Conservation (phyloP, 371 early-diverging fungal species). For the Mucor racemosus region DNA sequence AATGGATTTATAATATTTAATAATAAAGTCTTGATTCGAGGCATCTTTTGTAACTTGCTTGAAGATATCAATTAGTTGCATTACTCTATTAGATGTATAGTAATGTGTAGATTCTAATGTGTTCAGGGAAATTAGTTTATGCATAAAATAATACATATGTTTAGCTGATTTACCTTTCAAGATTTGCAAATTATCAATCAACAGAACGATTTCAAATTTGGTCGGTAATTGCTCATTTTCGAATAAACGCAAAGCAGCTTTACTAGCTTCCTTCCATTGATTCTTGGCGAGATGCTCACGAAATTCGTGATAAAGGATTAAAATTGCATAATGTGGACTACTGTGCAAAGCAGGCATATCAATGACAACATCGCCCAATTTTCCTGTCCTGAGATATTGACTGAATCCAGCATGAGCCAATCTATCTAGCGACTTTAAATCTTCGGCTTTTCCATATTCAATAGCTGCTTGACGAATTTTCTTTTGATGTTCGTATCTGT, state of each 20-base stretch:
- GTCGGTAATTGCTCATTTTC: slow-evolving; percentile 11
- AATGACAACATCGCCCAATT: slow-evolving; percentile 18
- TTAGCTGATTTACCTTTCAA: slow-evolving; percentile 13
- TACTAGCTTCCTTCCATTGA: slow-evolving; percentile 16
- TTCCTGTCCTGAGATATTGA: slow-evolving; percentile 28
- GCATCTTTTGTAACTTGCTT: neutral
- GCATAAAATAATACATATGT: neutral
- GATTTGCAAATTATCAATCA: slow-evolving; percentile 20
- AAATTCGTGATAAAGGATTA: slow-evolving; percentile 27
- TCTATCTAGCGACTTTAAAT: slow-evolving; percentile 27
- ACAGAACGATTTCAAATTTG: slow-evolving; percentile 18
- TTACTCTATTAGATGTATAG: neutral
- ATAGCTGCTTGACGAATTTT: slow-evolving; percentile 24
- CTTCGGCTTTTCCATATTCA: slow-evolving; percentile 32
- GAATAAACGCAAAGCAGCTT: neutral
- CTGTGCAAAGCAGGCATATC: slow-evolving; percentile 15
- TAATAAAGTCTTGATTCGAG: neutral
- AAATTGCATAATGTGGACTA: slow-evolving; percentile 29
- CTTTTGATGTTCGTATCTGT: slow-evolving; percentile 23
- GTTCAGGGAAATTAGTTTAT: no score
- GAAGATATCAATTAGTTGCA: slow-evolving; percentile 13
- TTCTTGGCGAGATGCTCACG: slow-evolving; percentile 13
- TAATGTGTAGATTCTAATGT: slow-evolving; percentile 6
- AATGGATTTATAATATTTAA: slow-evolving; percentile 20
- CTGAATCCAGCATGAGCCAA: slow-evolving; percentile 25